Base-by-base conservation (phyloP, 2,329 filamentous ascomycete species). In the Diaporthe caulivora region DNA sequence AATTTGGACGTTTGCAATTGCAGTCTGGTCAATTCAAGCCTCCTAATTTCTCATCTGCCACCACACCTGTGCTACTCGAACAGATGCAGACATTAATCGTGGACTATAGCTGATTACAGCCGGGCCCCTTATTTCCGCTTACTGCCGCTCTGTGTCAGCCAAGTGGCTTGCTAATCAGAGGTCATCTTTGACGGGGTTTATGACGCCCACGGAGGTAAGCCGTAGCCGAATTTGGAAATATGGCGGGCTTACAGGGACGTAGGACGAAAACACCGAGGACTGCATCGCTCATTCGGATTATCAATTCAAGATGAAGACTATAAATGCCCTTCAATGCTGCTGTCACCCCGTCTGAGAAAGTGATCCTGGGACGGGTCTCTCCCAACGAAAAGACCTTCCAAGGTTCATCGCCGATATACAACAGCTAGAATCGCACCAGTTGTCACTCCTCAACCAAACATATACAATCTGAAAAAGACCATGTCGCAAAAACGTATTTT, bases 401-500 rank as follows among this genome's bases (percentile, higher is more conserved):
- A n/a, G n/a, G 7, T 10, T 40, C 37, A 10, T 17, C 60, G 13
- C 21, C 31, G 24, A 17, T 9, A 26, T 10, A 34, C 26, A 17
- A 17, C 21, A 34, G 11, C 42, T 15, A 2, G 6, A 34, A 34
- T 1, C 6, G 10, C 15, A 18, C 26, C 21, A 3, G 6, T 15
- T 10, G 8, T 26, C 1, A 18, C 10, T 29, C 21, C 18, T 18
- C 2, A 15, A 15, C 8, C 17, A 21, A 49, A 5, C 3, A 51
- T 5, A 26, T 11, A n/a, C 17, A 31, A 2, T 44, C 29, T 18
- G 18, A 18, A 21, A 15, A 15, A 49, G 21, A 34, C 10, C n/a
- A 71, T 71, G 69, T 29, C 69, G 3, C 57, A 53, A 24, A 71
- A 71, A 44, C 57, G 44, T 40, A 70, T 70, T 72, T 86, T 86